Base-by-base conservation (phyloP, 345 rosid genomes). In the Ceriops tagal region DNA sequence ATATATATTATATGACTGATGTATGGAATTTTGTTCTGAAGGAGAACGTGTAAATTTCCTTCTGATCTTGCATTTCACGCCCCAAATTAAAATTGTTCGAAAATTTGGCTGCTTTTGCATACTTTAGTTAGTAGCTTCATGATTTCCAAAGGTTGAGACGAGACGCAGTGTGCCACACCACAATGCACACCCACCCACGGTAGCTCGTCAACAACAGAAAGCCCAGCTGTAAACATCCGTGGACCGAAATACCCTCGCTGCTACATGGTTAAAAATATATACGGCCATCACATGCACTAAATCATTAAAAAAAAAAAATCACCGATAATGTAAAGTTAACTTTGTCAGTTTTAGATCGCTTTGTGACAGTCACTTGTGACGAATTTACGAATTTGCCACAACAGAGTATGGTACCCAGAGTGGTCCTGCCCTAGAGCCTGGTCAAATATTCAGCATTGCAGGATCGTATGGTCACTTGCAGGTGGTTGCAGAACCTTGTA, bases 131-230 rank as follows among this genome's bases (percentile, higher is more conserved):
- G 78, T 24, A 67, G 27, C 61, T 78, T 71, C 43, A 70, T 78
- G 65, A 73, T 75, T 75, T 64, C 77, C 77, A 58, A 75, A 62
- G 39, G 26, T 64, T 73, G 73, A 76, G 80, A 68, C 66, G 75
- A 71, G 68, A 62, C 32, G 70, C 53, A 58, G 53, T 49, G 56
- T 15, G 49, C 49, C 16, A 58, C 46, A 32, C 32, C 53, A 52
- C 51, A 31, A 31, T 60, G 52, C 31, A 28, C 56, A 21, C 76
- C 62, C 71, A 71, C 73, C 77, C 78, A 73, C 77, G 59, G 69
- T 67, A 37, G 66, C 9, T 21, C 28, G 9, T 16, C 13, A 59
- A 22, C 64, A 34, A 60, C 76, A 64, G 71, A 43, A 56, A 72
- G 39, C 62, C 81, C 76, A 69, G 76, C 77, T 72, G 79, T 64